A percentile compares a stretch with the other conserved stretches of the same genome.
phyloP scores from a whole-genome alignment of 257 asterid genomes.

The Plantago elongata region DNA sequence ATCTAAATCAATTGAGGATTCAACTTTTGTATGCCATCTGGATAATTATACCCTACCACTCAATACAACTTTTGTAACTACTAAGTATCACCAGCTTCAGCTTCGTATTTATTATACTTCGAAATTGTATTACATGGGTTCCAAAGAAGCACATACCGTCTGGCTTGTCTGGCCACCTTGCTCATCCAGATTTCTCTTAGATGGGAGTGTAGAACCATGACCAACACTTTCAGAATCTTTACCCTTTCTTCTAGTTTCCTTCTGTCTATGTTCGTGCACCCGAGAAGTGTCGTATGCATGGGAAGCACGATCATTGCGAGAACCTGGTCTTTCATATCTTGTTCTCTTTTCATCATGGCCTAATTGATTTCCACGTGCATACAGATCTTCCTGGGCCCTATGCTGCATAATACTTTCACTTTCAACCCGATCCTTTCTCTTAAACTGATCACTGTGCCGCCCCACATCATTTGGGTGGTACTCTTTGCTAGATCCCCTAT shows the following conservation, averaged over 20 bases:
- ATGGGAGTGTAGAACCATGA: slow-evolving; percentile 38
- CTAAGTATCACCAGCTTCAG: slow-evolving; percentile 23
- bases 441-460: slow-evolving; percentile 54
- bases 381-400: slow-evolving; percentile 62
- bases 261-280: slow-evolving; percentile 53
- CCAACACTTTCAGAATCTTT: slow-evolving; percentile 65
- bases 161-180: slow-evolving; percentile 52
- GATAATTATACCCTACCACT: slow-evolving; percentile 12
- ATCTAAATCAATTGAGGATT: slow-evolving; percentile 10
- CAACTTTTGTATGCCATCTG: slow-evolving; percentile 10
- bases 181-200: slow-evolving; percentile 60
- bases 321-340: slow-evolving; percentile 56
- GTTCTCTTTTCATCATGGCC: slow-evolving; percentile 53
- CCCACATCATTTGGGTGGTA: slow-evolving; percentile 53
- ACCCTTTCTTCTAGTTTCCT: slow-evolving; percentile 53
- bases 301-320: slow-evolving; percentile 55
- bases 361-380: slow-evolving; percentile 46
- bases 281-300: slow-evolving; percentile 52
- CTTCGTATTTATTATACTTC: slow-evolving; percentile 18
- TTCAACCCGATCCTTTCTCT: slow-evolving; percentile 70
- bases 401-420: slow-evolving; percentile 51
- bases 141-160: slow-evolving; percentile 66
- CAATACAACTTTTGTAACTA: slow-evolving; percentile 14
- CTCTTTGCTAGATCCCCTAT: slow-evolving; percentile 62
- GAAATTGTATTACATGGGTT: slow-evolving; percentile 28